Base-by-base conservation (phyloP, 2,329 filamentous ascomycete genomes). In the Neurospora crassa region DNA sequence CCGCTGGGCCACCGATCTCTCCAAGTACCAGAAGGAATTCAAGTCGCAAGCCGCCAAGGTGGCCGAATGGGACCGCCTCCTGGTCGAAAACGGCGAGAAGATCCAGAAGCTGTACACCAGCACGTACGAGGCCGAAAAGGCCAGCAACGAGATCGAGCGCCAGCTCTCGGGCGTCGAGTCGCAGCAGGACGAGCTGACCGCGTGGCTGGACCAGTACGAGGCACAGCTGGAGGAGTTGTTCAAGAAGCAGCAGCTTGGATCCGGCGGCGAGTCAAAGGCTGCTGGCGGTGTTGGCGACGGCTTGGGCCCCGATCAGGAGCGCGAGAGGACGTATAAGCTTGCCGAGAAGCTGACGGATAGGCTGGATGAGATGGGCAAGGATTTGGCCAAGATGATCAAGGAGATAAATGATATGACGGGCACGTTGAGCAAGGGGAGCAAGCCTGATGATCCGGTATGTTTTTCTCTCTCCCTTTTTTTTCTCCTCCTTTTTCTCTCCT, bases 21-120 rank as follows among this genome's bases (percentile, higher is more conserved):
- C 94, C 70, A 96, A 97, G 78, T 97, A 99, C 79, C 95, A 98
- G 78, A 97, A 97, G 80, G 93, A 97, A 72, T 99, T 98, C 83
- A 94, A 96, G 79, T 88, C 91, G 42, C 94, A 98, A 80, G 95
- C 96, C 5, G 88, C 90, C 73, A 91, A 94, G 74, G 93, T 98
- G 16, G 92, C 94, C 14, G 86, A 88, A 67, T 99, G 96, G 96
- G 96, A 99, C 80, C 89, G 93, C 71, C 89, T 94, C 79, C 86
- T 99, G 16, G 94, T 98, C 3, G 92, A 96, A 76, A 99, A 99
- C 78, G 93, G 92, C 71, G 92, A 95, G 78, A 97, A 97, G 84
- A 97, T 99, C 73, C 92, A 95, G 80, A 94, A 95, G 80, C 85
- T 99, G 4, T 98, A 97, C 79, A 88, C 93, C 14, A 93, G 92